phyloP scores from a whole-genome alignment of 208 protist species.

The Acanthamoeba royreba region DNA sequence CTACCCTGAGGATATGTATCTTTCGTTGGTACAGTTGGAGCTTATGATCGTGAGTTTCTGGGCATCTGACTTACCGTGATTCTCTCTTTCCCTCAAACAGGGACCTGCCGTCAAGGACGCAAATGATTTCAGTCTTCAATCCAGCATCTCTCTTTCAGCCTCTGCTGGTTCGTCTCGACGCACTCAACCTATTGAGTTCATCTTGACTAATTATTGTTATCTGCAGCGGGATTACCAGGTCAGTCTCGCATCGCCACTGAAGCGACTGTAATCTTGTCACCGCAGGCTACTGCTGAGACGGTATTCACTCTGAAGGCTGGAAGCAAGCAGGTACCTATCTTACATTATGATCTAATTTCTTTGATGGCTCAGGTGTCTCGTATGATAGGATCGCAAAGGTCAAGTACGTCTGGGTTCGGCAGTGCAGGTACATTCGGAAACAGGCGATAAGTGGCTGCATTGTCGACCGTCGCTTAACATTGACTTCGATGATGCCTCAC shows the following conservation, averaged over 20 bases:
- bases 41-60: too few relatives aligned
- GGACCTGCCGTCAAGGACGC: not conserved
- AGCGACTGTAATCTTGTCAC: not conserved
- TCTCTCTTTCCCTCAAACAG: not conserved
- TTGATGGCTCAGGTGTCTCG: not conserved
- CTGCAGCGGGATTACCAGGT: not conserved
- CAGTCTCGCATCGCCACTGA: not conserved
- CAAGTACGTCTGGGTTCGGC: not conserved
- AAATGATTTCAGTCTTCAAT: not conserved
- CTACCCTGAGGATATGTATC: conserved; percentile 29
- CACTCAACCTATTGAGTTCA: too few relatives aligned
- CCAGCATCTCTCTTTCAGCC: too few relatives aligned
- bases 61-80: not conserved
- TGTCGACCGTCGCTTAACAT: not conserved
- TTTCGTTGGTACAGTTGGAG: not conserved
- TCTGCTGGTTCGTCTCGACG: too few relatives aligned
- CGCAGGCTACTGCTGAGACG: not conserved
- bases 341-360: not conserved
- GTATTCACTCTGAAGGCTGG: not conserved
- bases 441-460: not conserved
- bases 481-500: not conserved
- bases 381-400: not conserved
- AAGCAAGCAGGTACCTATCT: not conserved
- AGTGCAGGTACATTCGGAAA: not conserved
- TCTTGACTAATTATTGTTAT: not conserved